Evolutionary conservation across 164 flowering plant species (phyloP), one percentile per base, ranked within the genome.

Genomic region (Stephania japonica): DNA sequence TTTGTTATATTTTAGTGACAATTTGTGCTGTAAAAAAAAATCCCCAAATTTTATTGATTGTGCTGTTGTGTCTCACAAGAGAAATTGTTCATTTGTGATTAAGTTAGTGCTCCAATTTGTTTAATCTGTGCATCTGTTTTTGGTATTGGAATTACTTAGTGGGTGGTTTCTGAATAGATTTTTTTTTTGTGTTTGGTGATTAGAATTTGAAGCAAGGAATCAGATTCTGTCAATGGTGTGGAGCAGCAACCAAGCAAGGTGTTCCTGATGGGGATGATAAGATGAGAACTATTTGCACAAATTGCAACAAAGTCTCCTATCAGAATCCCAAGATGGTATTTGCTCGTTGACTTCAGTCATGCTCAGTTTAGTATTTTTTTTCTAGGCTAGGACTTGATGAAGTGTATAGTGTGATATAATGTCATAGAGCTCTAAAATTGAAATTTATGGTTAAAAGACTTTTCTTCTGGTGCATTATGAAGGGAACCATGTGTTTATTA

Each of bases 321-420:
- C 91, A 91, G 83, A 95, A 95, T 77, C 99, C 99, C 6, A 95
- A 95, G 82, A 95, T 95, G 98, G 99, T 95, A 82, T 44, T 13
- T n/a, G 23, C 53, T 9, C 13, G 7, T 32, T 23, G 62, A 25
- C 42, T 68, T 68, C 19, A 13, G 24, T 25, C 21, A 21, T 70
- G 18, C 42, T 61, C 26, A 72, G 53, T 42, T 26, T 16, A 59
- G 53, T 47, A 11, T 49, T 23, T 2, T 14, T 12, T 42, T 10
- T 42, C n/a, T 44, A 67, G 21, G 21, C 8, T 16, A 59, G 64
- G 7, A 7, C 64, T 10, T 59, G 53, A 47, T 67, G 18, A 65
- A 65, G 16, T 3, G 42, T 12, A n/a, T n/a, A n/a, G n/a, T n/a
- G n/a, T n/a, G n/a, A 65, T 25, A 24, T 10, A 7, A 3, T 62